A percentile compares a stretch with the other conserved stretches of the same genome.
These are phyloP conservation scores for Rubia balearica DNA, from an alignment of 305 asterid species.

Conservation along the genomic window DNA sequence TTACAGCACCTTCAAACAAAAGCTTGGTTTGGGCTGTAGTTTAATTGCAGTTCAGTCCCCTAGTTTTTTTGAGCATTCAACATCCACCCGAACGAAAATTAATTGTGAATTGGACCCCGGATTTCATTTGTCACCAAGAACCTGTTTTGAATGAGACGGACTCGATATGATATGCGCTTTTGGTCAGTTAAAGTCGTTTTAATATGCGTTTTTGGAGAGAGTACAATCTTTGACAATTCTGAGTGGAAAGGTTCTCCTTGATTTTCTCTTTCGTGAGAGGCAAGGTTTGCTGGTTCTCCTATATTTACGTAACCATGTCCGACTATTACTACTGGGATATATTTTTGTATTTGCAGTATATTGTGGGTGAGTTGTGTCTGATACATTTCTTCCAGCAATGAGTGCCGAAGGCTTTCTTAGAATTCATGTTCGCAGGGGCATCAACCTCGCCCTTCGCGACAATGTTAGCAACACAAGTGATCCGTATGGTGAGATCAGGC, in stretches of 20 bases:
- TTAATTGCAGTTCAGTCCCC: no score
- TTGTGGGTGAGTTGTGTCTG: neutral
- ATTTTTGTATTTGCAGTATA: neutral
- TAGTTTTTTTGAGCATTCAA: no score
- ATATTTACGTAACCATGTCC: neutral
- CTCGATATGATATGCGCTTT: no score
- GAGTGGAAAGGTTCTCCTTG: slow-evolving; percentile 3
- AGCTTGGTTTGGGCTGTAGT: no score
- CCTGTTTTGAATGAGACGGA: no score
- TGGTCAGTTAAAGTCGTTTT: no score
- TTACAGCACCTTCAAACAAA: no score
- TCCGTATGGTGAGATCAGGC: slow-evolving; percentile 59
- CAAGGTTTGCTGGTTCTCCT: neutral
- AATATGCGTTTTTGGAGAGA: no score
- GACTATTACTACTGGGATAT: neutral
- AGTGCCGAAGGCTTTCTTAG: slow-evolving; percentile 37
- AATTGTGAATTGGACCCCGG: no score
- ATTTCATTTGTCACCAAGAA: no score
- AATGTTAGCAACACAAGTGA: slow-evolving; percentile 48
- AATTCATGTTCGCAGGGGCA: slow-evolving; percentile 53
- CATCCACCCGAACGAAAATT: no score
- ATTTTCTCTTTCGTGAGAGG: slow-evolving; percentile 9
- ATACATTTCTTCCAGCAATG: slow-evolving; percentile 16
- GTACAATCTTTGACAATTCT: no score
- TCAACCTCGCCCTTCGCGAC: slow-evolving; percentile 70